A percentile compares a stretch with the other conserved stretches of the same genome.
Evolutionary conservation across 2,329 filamentous ascomycete genomes (phyloP).

Genomic region (Pseudogymnoascus sp.): DNA sequence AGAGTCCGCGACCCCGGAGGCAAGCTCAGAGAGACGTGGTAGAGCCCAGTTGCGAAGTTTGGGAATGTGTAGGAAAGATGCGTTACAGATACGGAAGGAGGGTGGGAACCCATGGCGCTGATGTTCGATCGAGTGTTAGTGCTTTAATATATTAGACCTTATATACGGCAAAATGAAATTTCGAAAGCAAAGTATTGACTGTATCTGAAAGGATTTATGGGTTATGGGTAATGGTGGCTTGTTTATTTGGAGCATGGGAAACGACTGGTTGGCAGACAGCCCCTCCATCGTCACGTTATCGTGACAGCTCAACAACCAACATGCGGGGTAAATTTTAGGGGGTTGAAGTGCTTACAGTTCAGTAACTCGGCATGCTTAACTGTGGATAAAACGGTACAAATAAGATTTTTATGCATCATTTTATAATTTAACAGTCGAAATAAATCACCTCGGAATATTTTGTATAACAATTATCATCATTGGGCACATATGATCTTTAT

Average conservation of each 20-base stretch:
- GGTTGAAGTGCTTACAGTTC: neutral
- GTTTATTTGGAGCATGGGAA: constrained; percentile 6
- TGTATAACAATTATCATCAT: neutral
- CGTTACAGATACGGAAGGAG: constrained; percentile 53
- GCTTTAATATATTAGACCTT: constrained; percentile 7
- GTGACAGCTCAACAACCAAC: constrained; percentile 1
- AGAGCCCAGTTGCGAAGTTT: constrained; percentile 72
- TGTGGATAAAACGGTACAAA: neutral
- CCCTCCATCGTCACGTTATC: constrained; percentile 8
- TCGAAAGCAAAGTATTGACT: constrained; percentile 6
- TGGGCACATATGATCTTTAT: neutral
- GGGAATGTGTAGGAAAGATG: constrained; percentile 83
- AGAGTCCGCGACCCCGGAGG: constrained; percentile 80
- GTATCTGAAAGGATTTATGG: constrained; percentile 6
- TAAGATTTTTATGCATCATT: neutral
- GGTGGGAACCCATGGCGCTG: constrained; percentile 12
- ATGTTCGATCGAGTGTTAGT: neutral
- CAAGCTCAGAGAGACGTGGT: constrained; percentile 64
- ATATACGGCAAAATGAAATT: constrained; percentile 1
- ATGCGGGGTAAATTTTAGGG: constrained; percentile 4
- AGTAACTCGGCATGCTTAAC: neutral
- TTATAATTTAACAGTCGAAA: neutral
- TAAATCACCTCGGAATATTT: neutral
- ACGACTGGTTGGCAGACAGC: neutral
- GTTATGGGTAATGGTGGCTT: constrained; percentile 1